phyloP scores from a whole-genome alignment of 1,284 basidiomycete genomes.

The Coniferiporia sulphurascens region DNA sequence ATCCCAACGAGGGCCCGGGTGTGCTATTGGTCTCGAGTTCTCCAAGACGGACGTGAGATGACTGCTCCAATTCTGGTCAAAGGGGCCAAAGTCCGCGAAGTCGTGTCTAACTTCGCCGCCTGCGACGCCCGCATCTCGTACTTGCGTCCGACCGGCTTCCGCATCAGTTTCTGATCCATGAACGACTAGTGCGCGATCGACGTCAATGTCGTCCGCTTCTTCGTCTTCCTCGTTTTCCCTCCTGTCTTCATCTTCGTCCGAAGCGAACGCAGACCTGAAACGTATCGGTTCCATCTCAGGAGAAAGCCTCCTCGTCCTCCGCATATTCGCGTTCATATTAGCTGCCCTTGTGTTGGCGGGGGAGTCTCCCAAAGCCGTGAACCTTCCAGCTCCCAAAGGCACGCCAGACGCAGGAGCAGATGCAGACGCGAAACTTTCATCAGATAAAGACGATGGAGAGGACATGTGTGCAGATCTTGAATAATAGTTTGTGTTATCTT shows the following conservation, averaged over 20 bases:
- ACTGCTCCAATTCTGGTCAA: not conserved
- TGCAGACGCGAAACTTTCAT: not conserved
- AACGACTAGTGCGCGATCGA: constrained; percentile 2
- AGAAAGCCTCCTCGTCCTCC: not conserved
- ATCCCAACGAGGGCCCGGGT: not conserved
- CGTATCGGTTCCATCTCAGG: not conserved
- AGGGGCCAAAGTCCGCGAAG: not conserved
- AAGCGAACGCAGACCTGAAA: not conserved
- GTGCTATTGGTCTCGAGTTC: not conserved
- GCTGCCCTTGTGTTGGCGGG: not conserved
- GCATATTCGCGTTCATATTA: not conserved
- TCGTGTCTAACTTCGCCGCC: not conserved
- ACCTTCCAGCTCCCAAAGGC: not conserved
- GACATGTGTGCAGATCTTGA: not conserved
- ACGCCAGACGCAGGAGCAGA: not conserved
- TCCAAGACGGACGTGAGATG: not conserved
- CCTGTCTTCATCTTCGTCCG: constrained; percentile 4
- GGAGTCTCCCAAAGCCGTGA: not conserved
- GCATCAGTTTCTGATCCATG: not conserved
- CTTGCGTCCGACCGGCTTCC: not conserved
- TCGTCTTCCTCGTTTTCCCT: constrained; percentile 1
- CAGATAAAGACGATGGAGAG: not conserved
- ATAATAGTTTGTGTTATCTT: not conserved
- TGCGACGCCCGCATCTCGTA: too few species aligned
- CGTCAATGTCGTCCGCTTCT: constrained; percentile 3